Evolutionary conservation across 805 yeast genomes (phyloP).

Genomic region (Sugiyamaella valdiviana): DNA sequence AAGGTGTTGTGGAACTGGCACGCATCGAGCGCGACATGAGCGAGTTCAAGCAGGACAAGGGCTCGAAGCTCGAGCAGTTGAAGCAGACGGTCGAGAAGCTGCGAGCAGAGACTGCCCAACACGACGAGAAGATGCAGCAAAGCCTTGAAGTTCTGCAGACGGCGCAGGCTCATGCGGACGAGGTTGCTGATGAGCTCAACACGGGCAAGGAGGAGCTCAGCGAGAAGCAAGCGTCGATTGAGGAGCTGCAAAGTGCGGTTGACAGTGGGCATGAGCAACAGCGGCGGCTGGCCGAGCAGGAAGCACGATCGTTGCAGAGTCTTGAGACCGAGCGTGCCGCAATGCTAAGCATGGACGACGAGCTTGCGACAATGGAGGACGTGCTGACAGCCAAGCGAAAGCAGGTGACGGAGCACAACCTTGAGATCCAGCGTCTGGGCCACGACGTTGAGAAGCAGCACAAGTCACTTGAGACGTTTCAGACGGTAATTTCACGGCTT

Average conservation of each 20-base stretch:
- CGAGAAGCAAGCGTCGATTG: conserved; percentile 33
- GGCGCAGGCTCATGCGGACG: conserved; percentile 66
- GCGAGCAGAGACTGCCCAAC: conserved; percentile 30
- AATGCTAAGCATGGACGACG: conserved; percentile 67
- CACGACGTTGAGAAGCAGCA: conserved; percentile 28
- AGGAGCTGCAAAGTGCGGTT: conserved; percentile 30
- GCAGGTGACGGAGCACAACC: conserved; percentile 24
- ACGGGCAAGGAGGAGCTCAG: conserved; percentile 39
- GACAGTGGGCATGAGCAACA: conserved; percentile 30
- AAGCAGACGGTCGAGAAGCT: conserved; percentile 37
- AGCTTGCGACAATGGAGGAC: conserved; percentile 47
- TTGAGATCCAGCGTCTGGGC: conserved; percentile 25
- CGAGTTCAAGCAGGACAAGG: conserved; percentile 76
- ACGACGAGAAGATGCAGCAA: conserved; percentile 39
- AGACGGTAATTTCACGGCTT: conserved; percentile 39
- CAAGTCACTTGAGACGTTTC: conserved; percentile 13
- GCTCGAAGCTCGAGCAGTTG: conserved; percentile 62
- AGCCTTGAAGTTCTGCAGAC: conserved; percentile 53
- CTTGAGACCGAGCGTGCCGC: conserved; percentile 50
- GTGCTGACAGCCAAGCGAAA: conserved; percentile 22
- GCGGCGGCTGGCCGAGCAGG: conserved; percentile 24
- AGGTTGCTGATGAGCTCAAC: conserved; percentile 50
- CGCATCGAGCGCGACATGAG: conserved; percentile 66
- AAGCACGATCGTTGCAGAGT: conserved; percentile 26
- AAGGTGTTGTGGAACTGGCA: conserved; percentile 40